Evolutionary conservation across 208 protist genomes (phyloP).

Genomic region (Novymonas esmeraldas): DNA sequence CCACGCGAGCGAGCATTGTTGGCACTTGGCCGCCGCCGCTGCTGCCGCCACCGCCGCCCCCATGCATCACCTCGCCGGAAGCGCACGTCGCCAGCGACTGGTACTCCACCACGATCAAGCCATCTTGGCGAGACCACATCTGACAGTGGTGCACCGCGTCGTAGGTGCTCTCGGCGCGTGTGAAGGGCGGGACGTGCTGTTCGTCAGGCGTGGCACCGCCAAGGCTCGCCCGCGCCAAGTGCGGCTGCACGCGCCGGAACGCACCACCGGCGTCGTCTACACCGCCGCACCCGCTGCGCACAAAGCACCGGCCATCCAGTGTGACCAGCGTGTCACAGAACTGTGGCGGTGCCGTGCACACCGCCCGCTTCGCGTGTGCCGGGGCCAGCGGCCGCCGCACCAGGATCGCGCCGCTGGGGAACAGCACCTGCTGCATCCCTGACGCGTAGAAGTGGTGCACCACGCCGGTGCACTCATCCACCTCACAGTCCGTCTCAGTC

Average conservation of each 20-base stretch:
- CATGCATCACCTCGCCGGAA: neutral
- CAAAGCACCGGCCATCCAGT: conserved; percentile 45
- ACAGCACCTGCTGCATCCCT: conserved; percentile 61
- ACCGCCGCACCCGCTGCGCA: conserved; percentile 20
- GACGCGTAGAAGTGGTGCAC: conserved; percentile 75
- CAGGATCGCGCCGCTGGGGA: conserved; percentile 68
- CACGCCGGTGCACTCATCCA: conserved; percentile 50
- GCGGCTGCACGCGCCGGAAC: conserved; percentile 19
- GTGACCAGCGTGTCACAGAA: conserved; percentile 58
- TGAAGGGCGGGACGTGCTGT: conserved; percentile 20
- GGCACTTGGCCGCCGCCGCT: no score
- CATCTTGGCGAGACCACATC: conserved; percentile 63
- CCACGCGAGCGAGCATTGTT: conserved; percentile 27
- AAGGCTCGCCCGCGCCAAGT: neutral
- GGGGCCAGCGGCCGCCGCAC: conserved; percentile 39
- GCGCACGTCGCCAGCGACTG: conserved; percentile 13
- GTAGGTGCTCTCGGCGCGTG: conserved; percentile 36
- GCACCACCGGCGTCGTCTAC: neutral
- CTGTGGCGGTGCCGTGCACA: neutral
- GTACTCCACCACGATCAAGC: conserved; percentile 63
- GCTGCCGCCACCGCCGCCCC: neutral
- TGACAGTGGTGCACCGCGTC: conserved; percentile 58
- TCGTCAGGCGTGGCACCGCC: neutral
- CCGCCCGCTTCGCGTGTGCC: neutral
- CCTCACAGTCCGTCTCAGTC: conserved; percentile 54